Evolutionary conservation across 1,284 basidiomycete genomes (phyloP).

Genomic region (Irpex rosettiformis): DNA sequence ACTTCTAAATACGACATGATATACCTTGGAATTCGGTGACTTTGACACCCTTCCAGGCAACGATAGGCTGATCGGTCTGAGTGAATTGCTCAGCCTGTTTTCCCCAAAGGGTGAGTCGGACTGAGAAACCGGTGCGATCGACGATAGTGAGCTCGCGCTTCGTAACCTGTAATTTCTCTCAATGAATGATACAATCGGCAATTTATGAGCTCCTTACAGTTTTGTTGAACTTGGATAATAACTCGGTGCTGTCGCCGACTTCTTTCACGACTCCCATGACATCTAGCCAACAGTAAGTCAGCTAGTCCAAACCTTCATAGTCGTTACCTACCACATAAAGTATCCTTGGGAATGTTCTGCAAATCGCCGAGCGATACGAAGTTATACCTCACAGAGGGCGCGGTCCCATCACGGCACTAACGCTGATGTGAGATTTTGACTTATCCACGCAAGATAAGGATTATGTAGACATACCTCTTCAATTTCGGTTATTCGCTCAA

Average conservation of each 20-base stretch:
- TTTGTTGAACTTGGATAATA: conserved; percentile 74
- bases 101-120: conserved; percentile 94
- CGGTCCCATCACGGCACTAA: conserved; percentile 73
- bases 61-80: conserved; percentile 58
- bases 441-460: not conserved
- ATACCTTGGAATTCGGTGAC: conserved; percentile 92
- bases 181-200: not conserved
- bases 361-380: conserved; percentile 74
- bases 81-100: conserved; percentile 87
- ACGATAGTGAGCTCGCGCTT: conserved; percentile 91
- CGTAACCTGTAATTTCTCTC: conserved; percentile 47
- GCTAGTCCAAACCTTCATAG: conserved; percentile 24
- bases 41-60: conserved; percentile 95
- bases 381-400: conserved; percentile 82
- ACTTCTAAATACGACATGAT: conserved; percentile 13
- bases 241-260: conserved; percentile 61
- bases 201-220: conserved; percentile 41
- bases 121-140: conserved; percentile 79
- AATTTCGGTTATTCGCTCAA: conserved; percentile 84
- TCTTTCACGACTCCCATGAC: conserved; percentile 86
- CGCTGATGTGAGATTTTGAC: not conserved
- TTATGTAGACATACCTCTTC: conserved; percentile 55
- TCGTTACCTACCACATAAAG: conserved; percentile 64
- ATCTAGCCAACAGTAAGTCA: conserved; percentile 46
- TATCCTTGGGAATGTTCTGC: conserved; percentile 69